Conservation (phyloP, 179 eudicot genomes). For the Spergularia azorica region DNA sequence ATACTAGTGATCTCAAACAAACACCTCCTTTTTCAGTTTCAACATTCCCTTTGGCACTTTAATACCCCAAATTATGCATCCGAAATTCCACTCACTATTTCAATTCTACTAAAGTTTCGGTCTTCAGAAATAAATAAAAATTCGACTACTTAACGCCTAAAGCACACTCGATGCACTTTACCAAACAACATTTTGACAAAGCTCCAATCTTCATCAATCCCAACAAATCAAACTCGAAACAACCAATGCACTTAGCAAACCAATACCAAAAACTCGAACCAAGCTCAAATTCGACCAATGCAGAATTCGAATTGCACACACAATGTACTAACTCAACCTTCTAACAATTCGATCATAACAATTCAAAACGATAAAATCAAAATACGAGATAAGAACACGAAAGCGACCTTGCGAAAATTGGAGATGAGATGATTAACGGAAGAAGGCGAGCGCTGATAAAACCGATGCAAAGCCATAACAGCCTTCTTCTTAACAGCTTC, state of each 20-base stretch:
- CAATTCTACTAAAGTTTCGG: not conserved
- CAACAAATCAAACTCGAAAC: not conserved
- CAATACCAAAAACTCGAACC: not conserved
- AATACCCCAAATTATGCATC: too few relatives aligned
- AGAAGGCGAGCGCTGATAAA: constrained; percentile 74
- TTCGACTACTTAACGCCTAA: not conserved
- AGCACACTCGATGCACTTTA: not conserved
- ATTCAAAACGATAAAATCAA: too few relatives aligned
- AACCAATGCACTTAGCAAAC: not conserved
- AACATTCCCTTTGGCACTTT: too few relatives aligned
- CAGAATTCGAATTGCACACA: not conserved
- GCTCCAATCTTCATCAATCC: not conserved
- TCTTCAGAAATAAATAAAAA: not conserved
- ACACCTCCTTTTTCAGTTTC: not conserved
- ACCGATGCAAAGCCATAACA: constrained; percentile 92
- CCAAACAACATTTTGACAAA: not conserved
- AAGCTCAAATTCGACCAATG: not conserved
- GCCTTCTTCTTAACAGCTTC: constrained; percentile 98
- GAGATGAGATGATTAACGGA: constrained; percentile 74
- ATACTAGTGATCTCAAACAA: not conserved
- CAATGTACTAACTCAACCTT: not conserved
- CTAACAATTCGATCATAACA: not conserved
- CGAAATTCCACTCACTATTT: not conserved
- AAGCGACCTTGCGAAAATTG: constrained; percentile 72
- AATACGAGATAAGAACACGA: not conserved